These are phyloP conservation scores for Coelastrella sp. DNA, from an alignment of 139 green algal genomes.

Conservation along the genomic window DNA sequence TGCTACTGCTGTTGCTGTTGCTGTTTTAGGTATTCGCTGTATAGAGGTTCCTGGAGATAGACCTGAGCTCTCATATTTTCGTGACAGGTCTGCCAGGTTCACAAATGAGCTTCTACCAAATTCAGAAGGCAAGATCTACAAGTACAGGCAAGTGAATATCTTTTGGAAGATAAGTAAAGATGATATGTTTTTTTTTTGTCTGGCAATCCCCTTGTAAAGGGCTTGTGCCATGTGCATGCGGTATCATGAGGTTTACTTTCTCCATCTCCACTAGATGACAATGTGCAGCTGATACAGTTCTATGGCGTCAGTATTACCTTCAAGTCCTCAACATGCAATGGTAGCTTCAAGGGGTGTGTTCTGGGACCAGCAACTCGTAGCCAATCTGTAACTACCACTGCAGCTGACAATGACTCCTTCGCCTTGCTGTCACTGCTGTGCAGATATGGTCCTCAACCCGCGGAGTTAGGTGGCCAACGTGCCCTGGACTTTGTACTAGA, in stretches of 20 bases:
- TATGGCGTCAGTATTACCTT: no score
- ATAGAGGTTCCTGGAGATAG: conserved; percentile 73
- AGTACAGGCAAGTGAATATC: conserved; percentile 54
- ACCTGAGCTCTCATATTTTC: conserved; percentile 69
- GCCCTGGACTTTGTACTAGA: conserved; percentile 93
- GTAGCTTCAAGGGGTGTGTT: no score
- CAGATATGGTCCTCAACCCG: conserved; percentile 66
- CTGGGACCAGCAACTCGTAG: no score
- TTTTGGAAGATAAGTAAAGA: no score
- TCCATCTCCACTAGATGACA: conserved; percentile 4
- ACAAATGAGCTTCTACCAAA: conserved; percentile 57
- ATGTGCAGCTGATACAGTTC: conserved; percentile 4
- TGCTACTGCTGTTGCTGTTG: conserved; percentile 21
- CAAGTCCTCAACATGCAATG: no score
- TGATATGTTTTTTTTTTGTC: no score
- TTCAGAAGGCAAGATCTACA: conserved; percentile 62
- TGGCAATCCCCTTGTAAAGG: no score
- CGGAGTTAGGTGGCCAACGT: conserved; percentile 77
- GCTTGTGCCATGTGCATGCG: no score
- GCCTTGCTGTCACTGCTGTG: background rate
- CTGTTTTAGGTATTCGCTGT: conserved; percentile 46
- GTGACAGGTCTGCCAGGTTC: conserved; percentile 63
- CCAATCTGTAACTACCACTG: no score
- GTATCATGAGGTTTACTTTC: background rate
- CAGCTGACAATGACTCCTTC: no score